These are phyloP conservation scores for Russula abietina DNA, from an alignment of 768 basidiomycete species.

Conservation along the genomic window DNA sequence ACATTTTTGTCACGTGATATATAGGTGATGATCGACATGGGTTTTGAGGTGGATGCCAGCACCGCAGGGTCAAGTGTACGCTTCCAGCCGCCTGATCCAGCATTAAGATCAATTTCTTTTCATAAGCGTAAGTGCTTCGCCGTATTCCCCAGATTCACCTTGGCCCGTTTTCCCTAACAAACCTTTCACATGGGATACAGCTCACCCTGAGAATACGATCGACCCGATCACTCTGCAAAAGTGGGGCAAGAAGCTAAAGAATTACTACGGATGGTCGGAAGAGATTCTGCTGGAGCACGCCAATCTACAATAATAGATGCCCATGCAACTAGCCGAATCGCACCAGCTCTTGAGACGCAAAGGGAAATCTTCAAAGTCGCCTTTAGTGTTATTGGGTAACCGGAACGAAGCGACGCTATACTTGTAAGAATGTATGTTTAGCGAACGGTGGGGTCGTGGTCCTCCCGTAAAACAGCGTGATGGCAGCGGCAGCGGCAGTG, in stretches of 20 bases:
- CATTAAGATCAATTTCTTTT: conserved; percentile 29
- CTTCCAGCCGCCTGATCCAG: conserved; percentile 30
- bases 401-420: not conserved
- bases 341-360: not conserved
- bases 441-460: not conserved
- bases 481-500: not conserved
- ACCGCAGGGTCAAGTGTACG: conserved; percentile 32
- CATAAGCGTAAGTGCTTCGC: conserved; percentile 28
- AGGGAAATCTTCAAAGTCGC: not conserved
- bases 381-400: not conserved
- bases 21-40: conserved; percentile 31
- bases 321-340: not conserved
- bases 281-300: conserved; percentile 25
- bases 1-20: not conserved
- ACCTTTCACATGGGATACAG: conserved; percentile 5
- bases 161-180: not conserved
- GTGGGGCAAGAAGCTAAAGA: conserved; percentile 29
- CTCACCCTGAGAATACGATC: conserved; percentile 31
- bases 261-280: conserved; percentile 31
- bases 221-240: conserved; percentile 27
- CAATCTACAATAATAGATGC: not conserved
- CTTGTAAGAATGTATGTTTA: not conserved
- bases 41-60: conserved; percentile 29
- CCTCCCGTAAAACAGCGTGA: conserved; percentile 12
- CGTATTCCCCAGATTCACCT: not conserved